These are phyloP conservation scores for Fraxinus cuspidata DNA, from an alignment of 257 asterid genomes.

Conservation along the genomic window DNA sequence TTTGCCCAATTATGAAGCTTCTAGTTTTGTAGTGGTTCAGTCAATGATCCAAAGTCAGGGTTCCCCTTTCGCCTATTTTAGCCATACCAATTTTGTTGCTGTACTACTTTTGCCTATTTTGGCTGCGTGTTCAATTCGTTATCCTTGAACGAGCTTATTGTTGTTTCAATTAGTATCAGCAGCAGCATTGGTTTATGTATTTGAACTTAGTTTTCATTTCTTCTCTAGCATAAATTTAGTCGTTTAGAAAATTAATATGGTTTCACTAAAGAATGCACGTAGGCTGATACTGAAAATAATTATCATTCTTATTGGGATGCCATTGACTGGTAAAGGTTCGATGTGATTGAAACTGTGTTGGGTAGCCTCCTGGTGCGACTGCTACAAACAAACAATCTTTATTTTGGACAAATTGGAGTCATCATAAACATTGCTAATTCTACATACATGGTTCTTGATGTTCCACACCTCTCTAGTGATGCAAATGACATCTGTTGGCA, in stretches of 20 bases:
- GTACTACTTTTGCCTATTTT: not conserved
- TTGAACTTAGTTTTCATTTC: not conserved
- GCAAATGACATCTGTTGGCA: slow-evolving; percentile 4
- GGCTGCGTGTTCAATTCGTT: not conserved
- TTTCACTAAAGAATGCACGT: not conserved
- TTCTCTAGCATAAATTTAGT: slow-evolving; percentile 5
- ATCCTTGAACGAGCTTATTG: not conserved
- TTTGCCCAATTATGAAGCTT: no score
- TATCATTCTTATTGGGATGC: not conserved
- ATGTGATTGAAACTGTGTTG: not conserved
- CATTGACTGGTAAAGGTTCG: not conserved
- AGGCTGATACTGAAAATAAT: not conserved
- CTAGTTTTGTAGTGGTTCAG: not conserved
- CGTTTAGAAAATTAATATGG: not conserved
- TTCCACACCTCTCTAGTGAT: not conserved
- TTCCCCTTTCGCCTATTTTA: slow-evolving; percentile 6
- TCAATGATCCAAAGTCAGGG: not conserved
- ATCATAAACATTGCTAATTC: not conserved
- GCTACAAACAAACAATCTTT: not conserved
- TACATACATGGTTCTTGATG: not conserved
- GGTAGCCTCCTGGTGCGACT: not conserved
- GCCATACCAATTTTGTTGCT: not conserved
- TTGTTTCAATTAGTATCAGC: slow-evolving; percentile 1
- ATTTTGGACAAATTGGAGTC: not conserved
- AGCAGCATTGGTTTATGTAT: not conserved